Percentiles rank a stretch among this genome's conserved stretches.
phyloP scores from a whole-genome alignment of 176 grass and related monocot genomes.

The Aegilops sharonensis region DNA sequence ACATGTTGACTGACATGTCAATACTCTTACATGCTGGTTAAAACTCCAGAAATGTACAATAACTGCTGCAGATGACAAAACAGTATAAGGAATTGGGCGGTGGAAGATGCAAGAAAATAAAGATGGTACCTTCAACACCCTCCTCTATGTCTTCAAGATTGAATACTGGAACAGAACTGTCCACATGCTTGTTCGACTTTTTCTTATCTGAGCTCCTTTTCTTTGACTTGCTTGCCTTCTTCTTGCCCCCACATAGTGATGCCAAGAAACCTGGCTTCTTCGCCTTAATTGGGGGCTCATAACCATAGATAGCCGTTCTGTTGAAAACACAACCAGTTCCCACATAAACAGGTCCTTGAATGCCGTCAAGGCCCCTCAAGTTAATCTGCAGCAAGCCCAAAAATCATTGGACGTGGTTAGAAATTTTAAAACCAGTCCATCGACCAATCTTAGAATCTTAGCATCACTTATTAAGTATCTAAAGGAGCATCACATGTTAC shows the following conservation, averaged over 20 bases:
- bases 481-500: not conserved
- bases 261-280: constrained; percentile 69
- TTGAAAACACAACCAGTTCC: constrained; percentile 99
- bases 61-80: not conserved
- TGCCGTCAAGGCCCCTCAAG: constrained; percentile 99
- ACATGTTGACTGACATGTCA: constrained; percentile 25
- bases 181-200: constrained; percentile 86
- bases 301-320: constrained; percentile 97
- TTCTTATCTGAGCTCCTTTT: constrained; percentile 96
- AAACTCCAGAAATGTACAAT: not conserved
- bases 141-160: constrained; percentile 99
- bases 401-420: constrained; percentile 1
- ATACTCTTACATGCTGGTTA: constrained; percentile 8
- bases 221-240: constrained; percentile 89
- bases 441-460: not conserved
- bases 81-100: not conserved
- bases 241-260: constrained; percentile 74
- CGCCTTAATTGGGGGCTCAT: constrained; percentile 94
- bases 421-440: constrained; percentile 13
- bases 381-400: constrained; percentile 68
- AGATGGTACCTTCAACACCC: constrained; percentile 93
- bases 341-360: constrained; percentile 99
- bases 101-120: constrained; percentile 13
- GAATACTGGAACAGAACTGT: constrained; percentile 93
- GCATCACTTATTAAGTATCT: not conserved